These are phyloP conservation scores for Bolboschoenoplectus hybrid DNA, from an alignment of 202 grass and related monocot species.

Conservation along the genomic window DNA sequence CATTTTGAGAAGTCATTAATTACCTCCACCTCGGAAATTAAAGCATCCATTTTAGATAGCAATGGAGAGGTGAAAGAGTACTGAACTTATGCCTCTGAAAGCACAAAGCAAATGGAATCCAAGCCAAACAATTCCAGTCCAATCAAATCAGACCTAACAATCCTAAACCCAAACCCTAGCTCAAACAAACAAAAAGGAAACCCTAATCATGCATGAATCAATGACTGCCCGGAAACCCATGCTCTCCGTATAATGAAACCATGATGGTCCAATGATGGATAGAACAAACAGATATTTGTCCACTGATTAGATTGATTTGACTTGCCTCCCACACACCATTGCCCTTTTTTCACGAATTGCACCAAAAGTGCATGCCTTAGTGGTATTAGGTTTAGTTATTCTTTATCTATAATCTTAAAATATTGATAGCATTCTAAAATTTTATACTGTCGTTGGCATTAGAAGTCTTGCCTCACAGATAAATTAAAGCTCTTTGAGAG, in stretches of 20 bases:
- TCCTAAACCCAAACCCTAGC: constrained; percentile 34
- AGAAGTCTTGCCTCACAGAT: neutral
- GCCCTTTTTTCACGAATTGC: neutral
- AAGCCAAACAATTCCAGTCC: constrained; percentile 35
- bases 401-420: neutral
- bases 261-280: constrained; percentile 65
- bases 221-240: constrained; percentile 19
- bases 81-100: constrained; percentile 15
- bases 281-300: constrained; percentile 29
- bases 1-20: constrained; percentile 7
- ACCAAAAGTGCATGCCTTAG: neutral
- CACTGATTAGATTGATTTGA: constrained; percentile 26
- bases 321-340: constrained; percentile 20
- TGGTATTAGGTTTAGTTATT: constrained; percentile 18
- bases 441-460: neutral
- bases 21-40: neutral
- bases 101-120: constrained; percentile 43
- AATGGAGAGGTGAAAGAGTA: constrained; percentile 17
- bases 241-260: constrained; percentile 23
- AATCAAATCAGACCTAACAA: constrained; percentile 36
- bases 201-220: constrained; percentile 55
- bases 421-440: neutral
- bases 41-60: neutral
- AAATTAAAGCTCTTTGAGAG: neutral
- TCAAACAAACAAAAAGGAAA: constrained; percentile 38